Conservation (phyloP, 83 land plant species). For the Isoetes engelmannii region DNA sequence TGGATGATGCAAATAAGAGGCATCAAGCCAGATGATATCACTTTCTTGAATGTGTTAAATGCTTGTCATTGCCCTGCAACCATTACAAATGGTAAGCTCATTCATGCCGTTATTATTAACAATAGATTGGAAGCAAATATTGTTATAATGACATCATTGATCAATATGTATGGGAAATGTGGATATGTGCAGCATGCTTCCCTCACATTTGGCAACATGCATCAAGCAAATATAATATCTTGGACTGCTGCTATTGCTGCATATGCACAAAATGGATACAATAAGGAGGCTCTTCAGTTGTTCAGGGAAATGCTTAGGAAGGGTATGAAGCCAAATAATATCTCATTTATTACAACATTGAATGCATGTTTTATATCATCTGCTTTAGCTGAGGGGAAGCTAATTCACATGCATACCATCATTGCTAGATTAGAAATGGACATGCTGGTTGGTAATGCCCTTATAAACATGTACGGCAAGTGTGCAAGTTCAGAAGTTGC, state of each 20-base stretch:
- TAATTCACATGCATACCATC: background rate
- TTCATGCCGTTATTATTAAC: background rate
- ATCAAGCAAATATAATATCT: too few species aligned
- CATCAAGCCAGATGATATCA: background rate
- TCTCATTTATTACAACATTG: background rate
- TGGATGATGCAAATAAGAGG: too few species aligned
- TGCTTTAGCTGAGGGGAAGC: background rate
- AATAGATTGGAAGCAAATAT: background rate
- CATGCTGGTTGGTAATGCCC: background rate
- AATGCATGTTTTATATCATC: background rate
- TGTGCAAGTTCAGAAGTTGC: background rate
- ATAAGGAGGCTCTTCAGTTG: background rate
- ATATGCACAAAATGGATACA: constrained; percentile 5
- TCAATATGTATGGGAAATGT: too few species aligned
- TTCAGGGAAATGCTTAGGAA: background rate
- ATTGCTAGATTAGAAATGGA: background rate
- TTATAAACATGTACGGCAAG: background rate
- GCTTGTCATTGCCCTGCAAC: background rate
- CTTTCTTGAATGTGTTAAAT: background rate
- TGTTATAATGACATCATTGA: too few species aligned
- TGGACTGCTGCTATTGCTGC: background rate
- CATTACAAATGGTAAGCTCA: background rate
- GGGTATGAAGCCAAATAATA: background rate
- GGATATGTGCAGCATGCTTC: too few species aligned
- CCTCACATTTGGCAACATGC: too few species aligned